Conservation (phyloP, 1,139 yeast genomes). For the Kluyveromyces marxianus region DNA sequence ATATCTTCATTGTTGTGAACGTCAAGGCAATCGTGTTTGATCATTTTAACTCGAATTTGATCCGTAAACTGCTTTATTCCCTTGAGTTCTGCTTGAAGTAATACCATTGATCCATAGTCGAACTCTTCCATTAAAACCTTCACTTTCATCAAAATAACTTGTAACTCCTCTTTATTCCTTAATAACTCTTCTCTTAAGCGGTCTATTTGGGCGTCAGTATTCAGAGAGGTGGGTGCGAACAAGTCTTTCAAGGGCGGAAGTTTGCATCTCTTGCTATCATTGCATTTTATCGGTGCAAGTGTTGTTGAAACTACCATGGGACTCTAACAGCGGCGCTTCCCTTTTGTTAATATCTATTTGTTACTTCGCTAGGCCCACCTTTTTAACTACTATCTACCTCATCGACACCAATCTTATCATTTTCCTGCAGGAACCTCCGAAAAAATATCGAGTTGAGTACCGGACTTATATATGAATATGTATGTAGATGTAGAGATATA, state of each 20-base stretch:
- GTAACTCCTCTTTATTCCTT: not conserved
- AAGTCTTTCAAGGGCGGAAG: not conserved
- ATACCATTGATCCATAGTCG: not conserved
- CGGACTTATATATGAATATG: no score
- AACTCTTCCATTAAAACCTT: not conserved
- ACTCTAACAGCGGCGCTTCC: not conserved
- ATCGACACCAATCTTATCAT: no score
- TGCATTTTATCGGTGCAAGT: not conserved
- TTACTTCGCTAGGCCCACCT: not conserved
- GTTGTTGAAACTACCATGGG: not conserved
- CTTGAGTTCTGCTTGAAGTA: not conserved
- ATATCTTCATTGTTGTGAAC: not conserved
- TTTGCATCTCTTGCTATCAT: not conserved
- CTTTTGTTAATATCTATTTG: not conserved
- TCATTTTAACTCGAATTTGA: slow-evolving; percentile 2
- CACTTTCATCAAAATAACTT: not conserved
- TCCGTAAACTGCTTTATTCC: not conserved
- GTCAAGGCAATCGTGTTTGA: slow-evolving; percentile 1
- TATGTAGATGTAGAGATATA: no score
- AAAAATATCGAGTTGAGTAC: no score
- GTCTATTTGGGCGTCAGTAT: not conserved
- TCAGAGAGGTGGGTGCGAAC: not conserved
- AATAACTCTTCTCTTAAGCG: not conserved
- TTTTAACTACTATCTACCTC: no score
- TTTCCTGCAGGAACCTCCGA: no score